A percentile compares a stretch with the other conserved stretches of the same genome.
These are phyloP conservation scores for Leccinum arenicola DNA, from an alignment of 768 basidiomycete genomes.

Conservation along the genomic window DNA sequence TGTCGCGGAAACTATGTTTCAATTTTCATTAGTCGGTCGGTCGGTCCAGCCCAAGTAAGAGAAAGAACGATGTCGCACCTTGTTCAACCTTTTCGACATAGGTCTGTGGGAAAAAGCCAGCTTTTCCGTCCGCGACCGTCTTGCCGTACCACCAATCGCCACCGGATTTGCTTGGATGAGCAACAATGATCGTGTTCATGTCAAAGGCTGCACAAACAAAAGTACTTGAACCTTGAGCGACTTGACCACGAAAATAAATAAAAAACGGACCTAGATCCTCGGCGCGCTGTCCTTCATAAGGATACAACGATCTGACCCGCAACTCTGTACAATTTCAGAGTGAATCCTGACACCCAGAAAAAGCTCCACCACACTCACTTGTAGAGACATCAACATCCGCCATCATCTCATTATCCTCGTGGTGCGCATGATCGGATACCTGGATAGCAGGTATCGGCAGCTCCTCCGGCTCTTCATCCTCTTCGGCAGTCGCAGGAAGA, in stretches of 20 bases:
- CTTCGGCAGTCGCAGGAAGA: conserved; percentile 56
- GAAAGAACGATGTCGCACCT: conserved; percentile 38
- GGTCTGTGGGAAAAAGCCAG: conserved; percentile 88
- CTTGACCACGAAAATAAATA: not conserved
- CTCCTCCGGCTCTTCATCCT: conserved; percentile 39
- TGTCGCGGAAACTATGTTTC: conserved; percentile 59
- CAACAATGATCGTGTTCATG: conserved; percentile 73
- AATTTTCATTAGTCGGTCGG: not conserved
- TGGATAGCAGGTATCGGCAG: conserved; percentile 52
- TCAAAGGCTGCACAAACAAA: conserved; percentile 57
- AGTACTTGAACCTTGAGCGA: conserved; percentile 1
- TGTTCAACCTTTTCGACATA: conserved; percentile 75
- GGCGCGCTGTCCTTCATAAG: conserved; percentile 80
- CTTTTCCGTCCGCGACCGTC: conserved; percentile 55
- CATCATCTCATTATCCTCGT: conserved; percentile 48
- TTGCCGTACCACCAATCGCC: conserved; percentile 96
- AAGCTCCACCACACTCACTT: conserved; percentile 38
- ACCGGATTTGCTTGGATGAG: conserved; percentile 81
- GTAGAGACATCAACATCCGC: conserved; percentile 68
- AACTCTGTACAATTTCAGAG: conserved; percentile 45
- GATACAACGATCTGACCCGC: conserved; percentile 76
- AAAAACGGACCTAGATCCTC: conserved; percentile 81
- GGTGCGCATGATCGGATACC: conserved; percentile 45
- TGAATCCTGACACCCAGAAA: not conserved
- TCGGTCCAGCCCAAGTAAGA: not conserved